Evolutionary conservation across 179 eudicot species (phyloP), one percentile per base, ranked within the genome.

Genomic region (Gypsophila paniculata): DNA sequence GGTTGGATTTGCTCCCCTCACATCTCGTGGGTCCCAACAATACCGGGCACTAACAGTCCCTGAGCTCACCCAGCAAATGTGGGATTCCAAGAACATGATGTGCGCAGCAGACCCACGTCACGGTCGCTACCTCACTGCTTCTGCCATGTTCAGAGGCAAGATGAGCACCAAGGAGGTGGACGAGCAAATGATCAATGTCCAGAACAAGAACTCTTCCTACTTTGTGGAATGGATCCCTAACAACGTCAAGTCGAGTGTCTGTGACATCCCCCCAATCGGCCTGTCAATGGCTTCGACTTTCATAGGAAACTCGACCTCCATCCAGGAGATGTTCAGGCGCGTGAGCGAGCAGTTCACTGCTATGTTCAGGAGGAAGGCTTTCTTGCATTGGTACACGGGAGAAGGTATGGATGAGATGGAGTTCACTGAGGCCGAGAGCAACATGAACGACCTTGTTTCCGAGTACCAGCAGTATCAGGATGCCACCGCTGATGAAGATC

Each of bases 361-460:
- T 57, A 91, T 91, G 97, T 89, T 89, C 76, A 82, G 97, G 83
- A 85, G 95, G 65, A 91, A 91, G 87, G 95, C 92, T 82, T 89
- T 91, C 89, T 87, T 91, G 90, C 97, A 91, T 68, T 91, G 97
- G 97, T 91, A 91, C 68, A 91, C 95, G 0, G 97, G 97, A 5
- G 97, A 91, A 76, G 97, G 97, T 3, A 91, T 89, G 92, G 90
- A 90, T 8, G 96, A 89, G 85, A 89, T 89, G 95, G 95, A 89
- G 68, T 89, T 89, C 77, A 89, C 94, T 0, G 91, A 89, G 71
- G 88, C 85, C 0, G 90, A 86, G 85, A 84, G 89, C 63, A 86
- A 86, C 68, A 86, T 86, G 89, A 86, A 86, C 36, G 89, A 86
- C 65, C 81, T 86, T 53, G 91, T 87, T 12, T 82, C 91, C 0